Evolutionary conservation across 83 land plant genomes (phyloP), one percentile per base, ranked within the genome.

Genomic region (Diphasiastrum complanatum): DNA sequence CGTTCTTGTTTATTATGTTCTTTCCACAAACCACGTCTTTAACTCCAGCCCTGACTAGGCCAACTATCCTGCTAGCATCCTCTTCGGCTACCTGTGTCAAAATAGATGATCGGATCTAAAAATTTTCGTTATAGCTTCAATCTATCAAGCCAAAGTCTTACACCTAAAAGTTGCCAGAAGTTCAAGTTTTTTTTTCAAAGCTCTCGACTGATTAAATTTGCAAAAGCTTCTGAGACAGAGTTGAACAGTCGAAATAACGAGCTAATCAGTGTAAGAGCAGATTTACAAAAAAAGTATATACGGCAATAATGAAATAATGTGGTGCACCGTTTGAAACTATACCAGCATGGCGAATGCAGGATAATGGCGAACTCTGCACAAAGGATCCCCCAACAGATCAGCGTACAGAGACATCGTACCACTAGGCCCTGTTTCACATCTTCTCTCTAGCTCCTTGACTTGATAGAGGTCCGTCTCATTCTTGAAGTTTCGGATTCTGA

Each of bases 321-420:
- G 1, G 38, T 14, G 2, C 5, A 56, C 2, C 11, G 2, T 47
- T 31, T 20, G n/a, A n/a, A n/a, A n/a, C n/a, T n/a, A 4, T 72
- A 92, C 98, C 78, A 93, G 86, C 98, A 93, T 93, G 61, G 79
- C 65, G 47, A 41, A 83, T 32, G 79, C 71, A 1, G 98, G 96
- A 31, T 78, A 82, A 47, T 93, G 79, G 58, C 98, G 96, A 49
- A 93, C 73, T 29, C 98, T 60, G 60, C 80, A 80, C 60, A 85
- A 64, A 5, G 98, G 98, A 71, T 93, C 98, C 35, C 98, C 98
- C 35, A 81, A 30, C 16, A 81, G 73, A 64, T 93, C 98, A 1
- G 87, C 85, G 63, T 75, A 80, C 65, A 93, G 83, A 3, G 70
- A 27, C 22, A 34, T 56, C 38, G 87, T 78, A 37, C 69, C 61